Evolutionary conservation across 345 rosid species (phyloP), one percentile per base, ranked within the genome.

Genomic region (Rhizophora apiculata): DNA sequence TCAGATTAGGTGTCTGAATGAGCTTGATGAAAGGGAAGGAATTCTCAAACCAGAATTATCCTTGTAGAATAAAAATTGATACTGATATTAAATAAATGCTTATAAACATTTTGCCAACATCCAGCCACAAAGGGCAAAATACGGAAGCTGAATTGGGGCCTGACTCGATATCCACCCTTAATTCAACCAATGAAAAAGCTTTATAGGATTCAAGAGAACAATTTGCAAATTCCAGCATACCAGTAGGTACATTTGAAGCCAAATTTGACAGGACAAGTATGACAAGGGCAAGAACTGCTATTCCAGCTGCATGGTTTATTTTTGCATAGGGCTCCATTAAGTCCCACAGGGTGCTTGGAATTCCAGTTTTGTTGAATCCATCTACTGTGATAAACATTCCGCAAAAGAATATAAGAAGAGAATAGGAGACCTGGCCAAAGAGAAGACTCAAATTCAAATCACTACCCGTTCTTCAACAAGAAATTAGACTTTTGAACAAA

Each of bases 241-340:
- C 96, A 0, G 98, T 91, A 59, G 96, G 98, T 34, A 93, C 97
- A 70, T 91, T 93, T 6, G 98, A 93, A 51, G 92, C 91, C 71
- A 93, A 72, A 68, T 89, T 93, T 20, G 97, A 89, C 66, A 91
- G 80, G 18, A 80, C 61, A 43, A 93, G 84, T 68, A 93, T 83
- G 74, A 91, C 90, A 32, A 81, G 15, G 1, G 92, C 87, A 2
- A 91, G 88, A 64, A 93, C 75, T n/a, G 81, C 85, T 2, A 39
- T 72, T 32, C 98, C 98, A 24, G 80, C 55, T 19, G 79, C 72
- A 59, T 64, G 80, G 65, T 83, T 70, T 15, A 85, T 79, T 52
- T 78, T 74, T 1, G 97, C 81, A 72, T 88, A 73, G 52, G 97
- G 91, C 81, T 91, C 96, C 94, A 86, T 82, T 9, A 83, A 32